These are phyloP conservation scores for Alternaria sp. DNA, from an alignment of 2,329 filamentous ascomycete genomes.

Conservation along the genomic window DNA sequence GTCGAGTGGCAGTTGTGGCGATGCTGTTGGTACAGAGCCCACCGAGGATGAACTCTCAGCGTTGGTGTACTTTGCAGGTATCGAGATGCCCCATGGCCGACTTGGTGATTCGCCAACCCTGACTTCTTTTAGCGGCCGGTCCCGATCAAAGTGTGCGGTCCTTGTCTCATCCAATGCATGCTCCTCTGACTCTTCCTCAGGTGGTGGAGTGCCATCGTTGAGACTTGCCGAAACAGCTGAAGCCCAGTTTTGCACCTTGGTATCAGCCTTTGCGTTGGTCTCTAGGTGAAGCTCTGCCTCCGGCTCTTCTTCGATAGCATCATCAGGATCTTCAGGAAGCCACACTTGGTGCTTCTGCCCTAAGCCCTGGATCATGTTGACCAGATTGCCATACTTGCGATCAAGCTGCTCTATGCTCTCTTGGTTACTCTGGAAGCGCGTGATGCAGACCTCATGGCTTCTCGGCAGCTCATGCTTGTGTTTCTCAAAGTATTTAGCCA, in stretches of 20 bases:
- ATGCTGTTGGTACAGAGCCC: slow-evolving; percentile 51
- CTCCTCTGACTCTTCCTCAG: slow-evolving; percentile 49
- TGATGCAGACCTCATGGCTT: slow-evolving; percentile 91
- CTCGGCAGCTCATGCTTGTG: slow-evolving; percentile 95
- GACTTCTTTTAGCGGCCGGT: slow-evolving; percentile 84
- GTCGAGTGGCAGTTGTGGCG: slow-evolving; percentile 63
- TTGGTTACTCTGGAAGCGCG: slow-evolving; percentile 86
- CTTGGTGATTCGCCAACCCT: slow-evolving; percentile 94
- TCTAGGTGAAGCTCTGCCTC: slow-evolving; percentile 56
- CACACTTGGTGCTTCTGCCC: slow-evolving; percentile 88
- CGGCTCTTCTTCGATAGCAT: slow-evolving; percentile 57
- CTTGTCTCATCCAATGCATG: slow-evolving; percentile 65
- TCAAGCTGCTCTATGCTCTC: slow-evolving; percentile 87
- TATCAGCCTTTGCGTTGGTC: slow-evolving; percentile 61
- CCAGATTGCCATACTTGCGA: slow-evolving; percentile 90
- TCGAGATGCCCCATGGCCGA: slow-evolving; percentile 88
- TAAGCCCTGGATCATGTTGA: slow-evolving; percentile 92
- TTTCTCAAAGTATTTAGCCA: slow-evolving; percentile 90
- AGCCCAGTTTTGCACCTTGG: slow-evolving; percentile 87
- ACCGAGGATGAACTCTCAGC: slow-evolving; percentile 50
- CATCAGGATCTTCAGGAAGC: slow-evolving; percentile 67
- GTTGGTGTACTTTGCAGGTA: slow-evolving; percentile 67
- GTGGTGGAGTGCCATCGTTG: slow-evolving; percentile 51
- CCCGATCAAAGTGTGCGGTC: slow-evolving; percentile 81
- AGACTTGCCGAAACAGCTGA: slow-evolving; percentile 72